Percentiles rank a stretch among this genome's conserved stretches.
These are phyloP conservation scores for Microcera coccophila DNA, from an alignment of 2,329 filamentous ascomycete genomes.

Conservation along the genomic window DNA sequence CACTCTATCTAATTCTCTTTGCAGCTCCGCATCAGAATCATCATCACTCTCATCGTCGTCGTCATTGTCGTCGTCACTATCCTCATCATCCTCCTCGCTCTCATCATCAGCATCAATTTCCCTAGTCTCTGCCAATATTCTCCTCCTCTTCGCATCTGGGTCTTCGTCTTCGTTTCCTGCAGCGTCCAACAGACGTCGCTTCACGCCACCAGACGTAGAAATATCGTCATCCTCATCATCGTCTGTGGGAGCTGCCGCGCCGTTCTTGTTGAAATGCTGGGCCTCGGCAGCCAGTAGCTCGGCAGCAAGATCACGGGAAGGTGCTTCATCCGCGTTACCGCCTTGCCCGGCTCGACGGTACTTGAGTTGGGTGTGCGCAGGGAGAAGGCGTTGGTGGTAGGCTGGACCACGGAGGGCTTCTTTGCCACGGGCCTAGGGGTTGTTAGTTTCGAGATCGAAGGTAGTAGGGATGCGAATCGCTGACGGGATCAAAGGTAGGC, in stretches of 20 bases:
- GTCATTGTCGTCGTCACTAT: conserved; percentile 34
- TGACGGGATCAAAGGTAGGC: conserved; percentile 92
- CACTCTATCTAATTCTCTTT: conserved; percentile 92
- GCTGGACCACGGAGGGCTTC: conserved; percentile 89
- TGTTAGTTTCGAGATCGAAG: conserved; percentile 21
- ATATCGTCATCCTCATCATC: conserved; percentile 46
- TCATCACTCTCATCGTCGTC: conserved; percentile 53
- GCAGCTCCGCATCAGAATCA: conserved; percentile 66
- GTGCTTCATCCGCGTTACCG: conserved; percentile 67
- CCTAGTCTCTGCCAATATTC: conserved; percentile 81
- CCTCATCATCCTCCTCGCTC: conserved; percentile 58
- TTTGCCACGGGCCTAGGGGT: conserved; percentile 75
- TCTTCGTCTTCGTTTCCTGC: conserved; percentile 41
- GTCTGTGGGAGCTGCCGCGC: conserved; percentile 43
- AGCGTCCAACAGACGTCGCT: conserved; percentile 49
- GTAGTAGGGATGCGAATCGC: conserved; percentile 16
- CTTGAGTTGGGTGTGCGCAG: conserved; percentile 91
- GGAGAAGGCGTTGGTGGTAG: conserved; percentile 93
- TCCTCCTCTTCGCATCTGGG: conserved; percentile 73
- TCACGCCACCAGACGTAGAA: conserved; percentile 43
- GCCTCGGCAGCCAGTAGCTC: conserved; percentile 88
- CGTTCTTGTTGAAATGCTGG: conserved; percentile 73
- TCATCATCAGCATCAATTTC: conserved; percentile 78
- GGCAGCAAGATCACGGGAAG: conserved; percentile 73
- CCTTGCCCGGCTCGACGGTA: conserved; percentile 84